Conservation (phyloP, 208 protist genomes). For the Acanthamoeba culbertsoni region DNA sequence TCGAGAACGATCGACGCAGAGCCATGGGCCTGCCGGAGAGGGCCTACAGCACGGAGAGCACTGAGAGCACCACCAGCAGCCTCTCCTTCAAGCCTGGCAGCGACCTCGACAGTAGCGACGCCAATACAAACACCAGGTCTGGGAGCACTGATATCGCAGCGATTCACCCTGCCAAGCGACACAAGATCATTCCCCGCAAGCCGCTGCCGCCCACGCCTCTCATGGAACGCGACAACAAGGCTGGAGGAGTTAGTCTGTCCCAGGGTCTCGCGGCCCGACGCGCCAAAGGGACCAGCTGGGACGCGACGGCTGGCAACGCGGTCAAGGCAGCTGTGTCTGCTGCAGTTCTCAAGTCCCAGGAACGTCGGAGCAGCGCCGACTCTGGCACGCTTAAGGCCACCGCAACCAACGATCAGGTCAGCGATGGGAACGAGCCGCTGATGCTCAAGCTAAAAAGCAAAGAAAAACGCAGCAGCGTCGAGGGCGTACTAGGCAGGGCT, state of each 20-base stretch:
- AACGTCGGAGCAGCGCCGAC: background rate
- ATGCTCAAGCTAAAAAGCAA: too few relatives aligned
- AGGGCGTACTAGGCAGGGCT: background rate
- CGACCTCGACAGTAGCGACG: too few relatives aligned
- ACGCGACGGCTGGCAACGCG: background rate
- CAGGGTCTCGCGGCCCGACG: background rate
- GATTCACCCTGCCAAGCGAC: too few relatives aligned
- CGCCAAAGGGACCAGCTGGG: background rate
- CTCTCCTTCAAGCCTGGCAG: too few relatives aligned
- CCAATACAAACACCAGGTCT: too few relatives aligned
- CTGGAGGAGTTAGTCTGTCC: background rate
- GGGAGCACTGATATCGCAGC: too few relatives aligned
- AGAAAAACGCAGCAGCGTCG: background rate
- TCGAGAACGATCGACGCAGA: too few relatives aligned
- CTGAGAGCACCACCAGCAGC: background rate
- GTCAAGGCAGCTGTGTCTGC: background rate
- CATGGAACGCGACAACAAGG: background rate
- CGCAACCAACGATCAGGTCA: background rate
- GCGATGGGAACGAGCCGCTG: background rate
- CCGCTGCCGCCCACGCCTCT: background rate
- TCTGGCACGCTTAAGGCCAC: too few relatives aligned
- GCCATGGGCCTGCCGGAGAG: background rate
- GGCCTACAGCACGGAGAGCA: background rate
- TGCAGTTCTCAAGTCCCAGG: too few relatives aligned
- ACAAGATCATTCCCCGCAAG: background rate